Base-by-base conservation (phyloP, 257 asterid genomes). In the Ligustrum vulgare region DNA sequence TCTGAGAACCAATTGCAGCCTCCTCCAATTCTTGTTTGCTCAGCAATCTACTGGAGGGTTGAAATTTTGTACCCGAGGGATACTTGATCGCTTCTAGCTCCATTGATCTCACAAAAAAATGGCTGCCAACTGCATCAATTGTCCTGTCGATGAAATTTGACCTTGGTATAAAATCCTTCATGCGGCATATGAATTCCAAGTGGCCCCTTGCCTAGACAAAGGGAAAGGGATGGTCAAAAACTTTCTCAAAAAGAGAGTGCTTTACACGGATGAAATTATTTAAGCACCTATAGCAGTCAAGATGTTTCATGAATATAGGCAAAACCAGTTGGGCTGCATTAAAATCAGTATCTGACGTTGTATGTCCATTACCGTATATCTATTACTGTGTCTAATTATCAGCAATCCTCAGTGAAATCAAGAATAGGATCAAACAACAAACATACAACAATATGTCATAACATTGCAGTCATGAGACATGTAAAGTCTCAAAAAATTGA, bases 101-200 rank as follows among this genome's bases (percentile, higher is more conserved):
- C 15, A 20, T 8, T 64, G 86, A 45, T 74, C 65, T 82, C 62
- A 87, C 77, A 6, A 3, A 28, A 51, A 94, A 94, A 67, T 87
- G 86, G 71, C 75, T 79, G 47, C 86, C 85, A 37, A 88, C 81
- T 78, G 91, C 90, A 69, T 78, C 67, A 4, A 90, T 82, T 56
- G 93, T 88, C 79, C 84, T 73, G 32, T 80, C 75, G 4, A 92
- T 87, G 83, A 94, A 94, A 74, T 70, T 72, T 20, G 83, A 74
- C 79, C 90, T 83, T 1, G 90, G 80, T 25, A 89, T 75, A 67
- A 90, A 84, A 63, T 91, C 97, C 86, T 93, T 93, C 97, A 91
- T 69, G 71, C 96, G 88, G 83, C 98, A 90, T 69, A 93, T 83
- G 32, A 93, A 93, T 36, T 93, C 97, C 69, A 82, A 79, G 83